Evolutionary conservation across 2,329 filamentous ascomycete genomes (phyloP).

Genomic region (Neoarthrinium moseri): DNA sequence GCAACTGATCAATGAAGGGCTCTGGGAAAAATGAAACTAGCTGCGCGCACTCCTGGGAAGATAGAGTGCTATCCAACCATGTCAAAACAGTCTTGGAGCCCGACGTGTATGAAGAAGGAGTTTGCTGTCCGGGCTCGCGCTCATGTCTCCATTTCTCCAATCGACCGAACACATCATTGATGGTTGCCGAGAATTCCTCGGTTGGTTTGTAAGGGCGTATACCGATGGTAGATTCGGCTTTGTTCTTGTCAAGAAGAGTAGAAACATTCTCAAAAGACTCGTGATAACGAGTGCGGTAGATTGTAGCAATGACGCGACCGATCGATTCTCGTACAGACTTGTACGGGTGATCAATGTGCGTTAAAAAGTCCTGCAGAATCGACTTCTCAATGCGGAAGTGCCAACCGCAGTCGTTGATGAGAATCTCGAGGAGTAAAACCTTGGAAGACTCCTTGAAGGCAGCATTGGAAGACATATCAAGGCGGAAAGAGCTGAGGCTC

Average conservation of each 20-base stretch:
- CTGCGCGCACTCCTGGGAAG: slow-evolving; percentile 89
- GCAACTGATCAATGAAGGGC: slow-evolving; percentile 83
- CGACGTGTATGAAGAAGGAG: slow-evolving; percentile 89
- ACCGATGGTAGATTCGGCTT: slow-evolving; percentile 72
- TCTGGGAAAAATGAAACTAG: slow-evolving; percentile 89
- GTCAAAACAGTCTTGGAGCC: slow-evolving; percentile 93
- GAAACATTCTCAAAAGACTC: slow-evolving; percentile 85
- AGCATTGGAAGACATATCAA: slow-evolving; percentile 93
- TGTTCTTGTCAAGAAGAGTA: slow-evolving; percentile 75
- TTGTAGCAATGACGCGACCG: slow-evolving; percentile 81
- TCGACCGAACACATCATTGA: slow-evolving; percentile 73
- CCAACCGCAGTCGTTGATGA: slow-evolving; percentile 88
- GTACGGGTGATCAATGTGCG: slow-evolving; percentile 94
- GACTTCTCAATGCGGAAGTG: slow-evolving; percentile 91
- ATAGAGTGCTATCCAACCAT: slow-evolving; percentile 90
- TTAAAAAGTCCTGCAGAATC: slow-evolving; percentile 84
- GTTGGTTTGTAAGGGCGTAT: slow-evolving; percentile 79
- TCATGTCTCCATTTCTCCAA: slow-evolving; percentile 87
- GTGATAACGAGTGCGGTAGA: slow-evolving; percentile 89
- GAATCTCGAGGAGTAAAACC: slow-evolving; percentile 84
- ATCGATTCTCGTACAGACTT: slow-evolving; percentile 96
- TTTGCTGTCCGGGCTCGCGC: slow-evolving; percentile 83
- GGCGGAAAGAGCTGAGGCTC: slow-evolving; percentile 76
- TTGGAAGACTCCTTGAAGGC: slow-evolving; percentile 99
- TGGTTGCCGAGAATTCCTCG: slow-evolving; percentile 68